phyloP scores from a whole-genome alignment of 2,329 filamentous ascomycete genomes.

The Lizonia empirigonia region DNA sequence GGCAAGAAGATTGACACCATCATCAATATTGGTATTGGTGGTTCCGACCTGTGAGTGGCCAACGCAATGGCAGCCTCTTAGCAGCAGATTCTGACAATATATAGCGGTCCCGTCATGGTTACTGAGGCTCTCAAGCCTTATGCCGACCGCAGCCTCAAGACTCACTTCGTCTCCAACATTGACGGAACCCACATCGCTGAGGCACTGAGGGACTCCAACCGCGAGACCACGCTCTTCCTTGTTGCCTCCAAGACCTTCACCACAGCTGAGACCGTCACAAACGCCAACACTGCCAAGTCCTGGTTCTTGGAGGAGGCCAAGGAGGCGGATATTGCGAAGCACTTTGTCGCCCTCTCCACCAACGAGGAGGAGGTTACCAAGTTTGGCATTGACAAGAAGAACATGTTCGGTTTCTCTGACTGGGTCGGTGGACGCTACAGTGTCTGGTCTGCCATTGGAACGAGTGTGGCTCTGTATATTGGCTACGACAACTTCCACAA shows the following conservation, averaged over 20 bases:
- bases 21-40: slow-evolving; percentile 96
- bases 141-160: slow-evolving; percentile 79
- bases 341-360: slow-evolving; percentile 97
- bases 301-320: slow-evolving; percentile 92
- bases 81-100: slow-evolving; percentile 30
- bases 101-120: slow-evolving; percentile 94
- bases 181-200: slow-evolving; percentile 98
- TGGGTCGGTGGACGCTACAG: slow-evolving; percentile 99
- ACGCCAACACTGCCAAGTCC: slow-evolving; percentile 93
- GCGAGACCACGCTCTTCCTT: slow-evolving; percentile 98
- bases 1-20: slow-evolving; percentile 98
- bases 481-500: slow-evolving; percentile 97
- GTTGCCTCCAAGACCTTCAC: slow-evolving; percentile 99
- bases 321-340: slow-evolving; percentile 87
- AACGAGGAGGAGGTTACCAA: slow-evolving; percentile 95
- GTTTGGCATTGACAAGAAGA: slow-evolving; percentile 97
- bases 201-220: slow-evolving; percentile 84
- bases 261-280: slow-evolving; percentile 94
- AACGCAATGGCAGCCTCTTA: background rate
- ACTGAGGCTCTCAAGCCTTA: slow-evolving; percentile 97
- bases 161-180: slow-evolving; percentile 99
- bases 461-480: slow-evolving; percentile 93
- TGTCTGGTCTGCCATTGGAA: slow-evolving; percentile 97
- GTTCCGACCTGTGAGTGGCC: slow-evolving; percentile 86
- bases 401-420: slow-evolving; percentile 99